phyloP scores from a whole-genome alignment of 2,329 filamentous ascomycete species.

The Ilyonectria mors-panacis region DNA sequence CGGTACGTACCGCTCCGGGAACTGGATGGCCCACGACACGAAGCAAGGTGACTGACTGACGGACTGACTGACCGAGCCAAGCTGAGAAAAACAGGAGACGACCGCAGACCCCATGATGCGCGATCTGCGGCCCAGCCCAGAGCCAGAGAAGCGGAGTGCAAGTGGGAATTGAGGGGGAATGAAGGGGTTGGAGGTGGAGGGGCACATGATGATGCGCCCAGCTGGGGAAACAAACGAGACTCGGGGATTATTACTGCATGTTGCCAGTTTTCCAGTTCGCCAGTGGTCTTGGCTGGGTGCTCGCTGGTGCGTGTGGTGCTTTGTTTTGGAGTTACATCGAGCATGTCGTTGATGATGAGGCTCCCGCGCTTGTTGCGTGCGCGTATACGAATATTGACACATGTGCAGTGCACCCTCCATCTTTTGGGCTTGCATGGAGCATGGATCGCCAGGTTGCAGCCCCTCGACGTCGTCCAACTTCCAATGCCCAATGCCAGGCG shows the following conservation, averaged over 20 bases:
- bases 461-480: not conserved
- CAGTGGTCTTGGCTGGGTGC: constrained; percentile 5
- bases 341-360: constrained; percentile 11
- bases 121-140: constrained; percentile 6
- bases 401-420: not conserved
- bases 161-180: not conserved
- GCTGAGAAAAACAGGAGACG: constrained; percentile 6
- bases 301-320: not conserved
- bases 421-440: constrained; percentile 3
- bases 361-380: not conserved
- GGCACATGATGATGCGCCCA: constrained; percentile 13
- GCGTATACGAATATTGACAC: not conserved
- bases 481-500: not conserved
- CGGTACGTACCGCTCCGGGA: constrained; percentile 6
- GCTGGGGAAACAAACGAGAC: constrained; percentile 11
- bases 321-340: not conserved
- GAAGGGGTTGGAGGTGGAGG: not conserved
- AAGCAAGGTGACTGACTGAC: constrained; percentile 12
- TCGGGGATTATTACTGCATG: not conserved
- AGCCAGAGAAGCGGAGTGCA: constrained; percentile 9
- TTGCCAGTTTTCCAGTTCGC: not conserved
- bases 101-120: constrained; percentile 14
- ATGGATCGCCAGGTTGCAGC: constrained; percentile 8
- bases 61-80: constrained; percentile 2
- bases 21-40: not conserved